A percentile compares a stretch with the other conserved stretches of the same genome.
These are phyloP conservation scores for Backusella luteola DNA, from an alignment of 192 early-diverging fungal genomes.

Conservation along the genomic window DNA sequence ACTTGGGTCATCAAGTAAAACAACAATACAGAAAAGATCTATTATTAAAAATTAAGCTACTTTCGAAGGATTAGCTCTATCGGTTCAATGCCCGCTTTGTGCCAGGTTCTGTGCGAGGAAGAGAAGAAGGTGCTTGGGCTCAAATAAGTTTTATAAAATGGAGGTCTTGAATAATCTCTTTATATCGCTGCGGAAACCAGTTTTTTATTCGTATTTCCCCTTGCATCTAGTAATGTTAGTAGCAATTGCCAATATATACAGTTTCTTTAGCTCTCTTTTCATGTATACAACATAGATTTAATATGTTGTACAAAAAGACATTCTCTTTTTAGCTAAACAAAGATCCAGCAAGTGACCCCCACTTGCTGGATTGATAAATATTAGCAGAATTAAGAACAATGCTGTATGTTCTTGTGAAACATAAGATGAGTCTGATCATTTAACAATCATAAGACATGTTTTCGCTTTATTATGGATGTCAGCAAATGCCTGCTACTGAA, in stretches of 20 bases:
- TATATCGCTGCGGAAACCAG: too few relatives aligned
- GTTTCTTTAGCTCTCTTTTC: background rate
- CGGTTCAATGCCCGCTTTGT: background rate
- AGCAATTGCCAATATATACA: background rate
- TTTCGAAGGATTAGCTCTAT: background rate
- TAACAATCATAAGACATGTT: background rate
- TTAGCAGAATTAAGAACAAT: background rate
- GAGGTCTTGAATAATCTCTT: too few relatives aligned
- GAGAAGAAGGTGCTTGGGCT: background rate
- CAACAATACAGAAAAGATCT: background rate
- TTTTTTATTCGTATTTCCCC: background rate
- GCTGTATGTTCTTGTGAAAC: background rate
- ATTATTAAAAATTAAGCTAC: background rate
- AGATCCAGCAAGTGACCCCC: background rate
- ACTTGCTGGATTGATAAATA: background rate
- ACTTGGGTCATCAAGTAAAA: background rate
- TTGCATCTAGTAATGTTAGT: background rate
- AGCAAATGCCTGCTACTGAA: background rate
- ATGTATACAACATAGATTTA: too few relatives aligned
- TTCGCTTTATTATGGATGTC: background rate
- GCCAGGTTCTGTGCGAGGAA: background rate
- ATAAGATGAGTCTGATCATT: background rate
- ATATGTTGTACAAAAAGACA: background rate
- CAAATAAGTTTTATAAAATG: too few relatives aligned
- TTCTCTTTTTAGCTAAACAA: background rate